These are phyloP conservation scores for Rhizopogon vesiculosus DNA, from an alignment of 768 basidiomycete genomes.

Conservation along the genomic window DNA sequence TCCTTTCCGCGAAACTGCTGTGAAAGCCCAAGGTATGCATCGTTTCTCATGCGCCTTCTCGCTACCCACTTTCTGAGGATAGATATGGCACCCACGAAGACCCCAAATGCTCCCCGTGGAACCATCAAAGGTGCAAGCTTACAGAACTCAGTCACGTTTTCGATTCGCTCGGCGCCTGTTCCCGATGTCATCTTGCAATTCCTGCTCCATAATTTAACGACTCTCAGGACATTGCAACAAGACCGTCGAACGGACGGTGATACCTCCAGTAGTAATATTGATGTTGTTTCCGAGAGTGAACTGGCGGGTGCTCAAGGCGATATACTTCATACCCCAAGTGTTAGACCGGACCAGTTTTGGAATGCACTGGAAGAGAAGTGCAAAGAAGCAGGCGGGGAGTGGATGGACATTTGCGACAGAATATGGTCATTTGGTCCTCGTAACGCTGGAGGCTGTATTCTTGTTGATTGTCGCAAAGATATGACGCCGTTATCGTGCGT, in stretches of 20 bases:
- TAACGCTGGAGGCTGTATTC: constrained; percentile 76
- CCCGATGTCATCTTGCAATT: constrained; percentile 72
- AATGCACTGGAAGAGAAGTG: constrained; percentile 57
- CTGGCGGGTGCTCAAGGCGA: constrained; percentile 49
- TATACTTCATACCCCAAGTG: constrained; percentile 54
- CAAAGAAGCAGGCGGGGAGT: constrained; percentile 67
- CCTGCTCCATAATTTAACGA: constrained; percentile 64
- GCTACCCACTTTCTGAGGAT: constrained; percentile 1
- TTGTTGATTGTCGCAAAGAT: constrained; percentile 67
- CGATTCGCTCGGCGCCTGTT: constrained; percentile 77
- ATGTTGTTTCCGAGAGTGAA: constrained; percentile 28
- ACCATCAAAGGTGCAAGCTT: constrained; percentile 68
- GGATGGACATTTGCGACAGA: constrained; percentile 63
- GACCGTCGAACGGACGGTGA: constrained; percentile 36
- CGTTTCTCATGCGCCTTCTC: background rate
- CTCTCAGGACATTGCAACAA: constrained; percentile 59
- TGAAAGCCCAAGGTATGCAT: constrained; percentile 63
- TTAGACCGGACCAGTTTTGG: constrained; percentile 82
- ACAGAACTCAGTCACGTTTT: constrained; percentile 72
- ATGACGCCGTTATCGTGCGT: constrained; percentile 52
- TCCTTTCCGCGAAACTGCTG: constrained; percentile 93
- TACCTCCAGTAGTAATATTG: constrained; percentile 5
- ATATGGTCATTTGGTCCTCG: constrained; percentile 95
- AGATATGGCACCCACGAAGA: constrained; percentile 91
- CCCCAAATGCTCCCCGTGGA: constrained; percentile 64